Conservation (phyloP, 2,329 filamentous ascomycete species). For the Pleurostoma richardsiae region DNA sequence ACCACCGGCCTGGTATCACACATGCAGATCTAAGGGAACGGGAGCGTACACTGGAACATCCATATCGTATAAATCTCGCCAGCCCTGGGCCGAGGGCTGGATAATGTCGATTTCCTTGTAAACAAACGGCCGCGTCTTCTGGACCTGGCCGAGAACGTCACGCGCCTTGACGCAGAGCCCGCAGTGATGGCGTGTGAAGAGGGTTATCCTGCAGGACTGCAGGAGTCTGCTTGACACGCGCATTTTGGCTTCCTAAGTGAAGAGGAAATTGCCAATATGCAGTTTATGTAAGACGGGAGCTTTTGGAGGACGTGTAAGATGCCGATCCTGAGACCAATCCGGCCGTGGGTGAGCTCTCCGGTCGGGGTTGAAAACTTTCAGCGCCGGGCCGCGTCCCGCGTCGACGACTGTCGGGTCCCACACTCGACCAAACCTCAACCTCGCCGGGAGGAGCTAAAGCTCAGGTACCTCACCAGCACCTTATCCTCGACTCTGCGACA, state of each 20-base stretch:
- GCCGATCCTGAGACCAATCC: too few species aligned
- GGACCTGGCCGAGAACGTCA: conserved; percentile 61
- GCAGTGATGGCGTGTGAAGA: conserved; percentile 71
- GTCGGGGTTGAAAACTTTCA: too few species aligned
- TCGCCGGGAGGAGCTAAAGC: too few species aligned
- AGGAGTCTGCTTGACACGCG: conserved; percentile 43
- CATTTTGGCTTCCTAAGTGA: conserved; percentile 31
- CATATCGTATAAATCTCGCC: conserved; percentile 73
- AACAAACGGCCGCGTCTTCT: conserved; percentile 60
- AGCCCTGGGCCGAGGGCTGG: conserved; percentile 54
- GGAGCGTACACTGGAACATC: conserved; percentile 70
- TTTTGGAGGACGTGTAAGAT: too few species aligned
- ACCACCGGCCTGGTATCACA: neutral
- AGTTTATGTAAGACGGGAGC: too few species aligned
- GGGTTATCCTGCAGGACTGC: conserved; percentile 60
- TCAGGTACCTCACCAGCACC: too few species aligned
- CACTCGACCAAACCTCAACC: too few species aligned
- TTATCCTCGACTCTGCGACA: too few species aligned
- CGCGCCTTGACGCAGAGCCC: conserved; percentile 67
- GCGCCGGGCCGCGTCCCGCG: too few species aligned
- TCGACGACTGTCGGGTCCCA: too few species aligned
- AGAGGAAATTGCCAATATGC: too few species aligned
- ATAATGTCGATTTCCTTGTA: conserved; percentile 69
- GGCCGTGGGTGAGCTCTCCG: too few species aligned
- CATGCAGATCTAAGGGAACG: neutral